A percentile compares a stretch with the other conserved stretches of the same genome.
Conservation (phyloP, 306 rosid genomes). For the Vicia faba region DNA sequence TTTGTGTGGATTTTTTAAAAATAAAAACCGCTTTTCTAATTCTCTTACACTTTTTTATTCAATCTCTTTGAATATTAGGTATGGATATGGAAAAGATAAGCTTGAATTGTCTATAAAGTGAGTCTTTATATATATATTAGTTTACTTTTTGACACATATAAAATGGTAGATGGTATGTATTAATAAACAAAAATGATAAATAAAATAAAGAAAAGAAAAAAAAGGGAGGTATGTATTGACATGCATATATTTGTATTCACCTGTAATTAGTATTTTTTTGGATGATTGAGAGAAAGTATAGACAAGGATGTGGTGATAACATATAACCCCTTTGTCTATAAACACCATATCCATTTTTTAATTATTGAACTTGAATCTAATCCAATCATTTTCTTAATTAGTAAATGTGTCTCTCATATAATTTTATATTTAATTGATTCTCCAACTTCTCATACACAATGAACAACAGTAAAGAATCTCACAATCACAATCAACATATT, state of each 20-base stretch:
- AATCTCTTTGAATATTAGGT: too few species aligned
- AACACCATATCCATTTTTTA: conserved; percentile 44
- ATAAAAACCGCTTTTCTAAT: too few species aligned
- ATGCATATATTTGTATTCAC: conserved; percentile 11
- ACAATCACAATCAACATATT: conserved; percentile 10
- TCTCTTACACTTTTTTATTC: too few species aligned
- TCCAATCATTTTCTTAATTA: conserved; percentile 25
- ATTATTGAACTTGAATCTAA: conserved; percentile 47
- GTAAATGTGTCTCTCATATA: conserved; percentile 35
- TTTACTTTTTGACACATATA: too few species aligned
- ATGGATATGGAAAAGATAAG: too few species aligned
- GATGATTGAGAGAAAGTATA: conserved; percentile 57
- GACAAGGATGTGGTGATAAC: conserved; percentile 52
- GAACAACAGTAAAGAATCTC: neutral
- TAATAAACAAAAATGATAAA: too few species aligned
- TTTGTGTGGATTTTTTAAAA: too few species aligned
- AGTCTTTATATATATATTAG: too few species aligned
- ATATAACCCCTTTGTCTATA: neutral
- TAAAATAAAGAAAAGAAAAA: too few species aligned
- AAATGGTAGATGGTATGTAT: too few species aligned
- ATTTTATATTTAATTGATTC: conserved; percentile 21
- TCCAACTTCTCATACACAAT: conserved; percentile 11
- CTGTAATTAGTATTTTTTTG: conserved; percentile 34
- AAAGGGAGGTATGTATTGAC: neutral
- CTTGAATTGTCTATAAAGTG: too few species aligned